Evolutionary conservation across 805 yeast genomes (phyloP), one percentile per base, ranked within the genome.

Genomic region (Myxozyma mucilagina): DNA sequence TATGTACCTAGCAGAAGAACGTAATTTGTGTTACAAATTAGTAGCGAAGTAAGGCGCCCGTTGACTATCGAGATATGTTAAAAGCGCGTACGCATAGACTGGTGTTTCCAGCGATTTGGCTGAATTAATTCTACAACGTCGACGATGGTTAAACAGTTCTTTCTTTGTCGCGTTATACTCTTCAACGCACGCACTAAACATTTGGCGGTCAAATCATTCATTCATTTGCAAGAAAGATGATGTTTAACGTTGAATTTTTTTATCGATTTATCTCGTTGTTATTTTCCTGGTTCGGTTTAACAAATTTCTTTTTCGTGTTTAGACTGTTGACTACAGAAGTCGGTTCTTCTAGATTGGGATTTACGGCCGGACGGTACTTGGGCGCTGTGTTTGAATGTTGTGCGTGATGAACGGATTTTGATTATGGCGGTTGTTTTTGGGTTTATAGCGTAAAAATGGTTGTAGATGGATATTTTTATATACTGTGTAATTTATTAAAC

Each of bases 101-200:
- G 98, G 93, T 80, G 98, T 92, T 49, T 98, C 98, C 4, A 96
- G 89, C 67, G 56, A 45, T 48, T 24, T 57, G 8, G 45, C 56
- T 10, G 98, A 94, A 72, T 90, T 94, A 71, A 89, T 93, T 56
- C 84, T 94, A 58, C 99, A 93, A 78, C 87, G 99, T 78, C 87
- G 99, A 78, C 86, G 99, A 79, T 93, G 99, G 99, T 82, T 93
- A 63, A 93, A 93, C 74, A 99, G 99, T 73, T 96, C 99, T 1
- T 83, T 94, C 72, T 94, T 94, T 77, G 98, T 99, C 0, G 98
- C 98, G 3, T 79, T 92, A 57, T 94, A 88, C 73, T 86, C 97
- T 1, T 89, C 89, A 66, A 71, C 89, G 57, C 96, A 92, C 72
- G 90, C 92, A 81, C 81, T 84, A 58, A 88, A 89, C 68, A 88